Base-by-base conservation (phyloP, 208 protist species). In the Angomonas desouzai region DNA sequence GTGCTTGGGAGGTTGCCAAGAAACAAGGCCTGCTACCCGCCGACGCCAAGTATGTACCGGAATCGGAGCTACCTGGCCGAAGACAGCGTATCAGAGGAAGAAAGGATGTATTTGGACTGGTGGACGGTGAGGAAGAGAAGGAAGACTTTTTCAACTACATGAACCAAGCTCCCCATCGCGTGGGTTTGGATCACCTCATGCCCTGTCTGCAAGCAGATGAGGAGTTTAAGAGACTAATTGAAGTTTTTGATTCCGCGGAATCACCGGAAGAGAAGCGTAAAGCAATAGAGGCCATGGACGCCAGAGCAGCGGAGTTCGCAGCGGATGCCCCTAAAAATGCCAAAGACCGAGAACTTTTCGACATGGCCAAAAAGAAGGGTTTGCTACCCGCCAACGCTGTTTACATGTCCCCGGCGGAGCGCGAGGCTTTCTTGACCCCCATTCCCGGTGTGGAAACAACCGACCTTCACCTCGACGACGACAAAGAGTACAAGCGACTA, bases 171-270 rank as follows among this genome's bases (percentile, higher is more conserved):
- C 76, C 77, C 36, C 71, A 89, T 47, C 83, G 81, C 48, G 56
- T 93, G 38, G 79, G 79, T 34, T 73, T 94, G n/a, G 70, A 72
- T n/a, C 68, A 79, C 36, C 68, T 94, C 33, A 62, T 86, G 36
- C 76, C 89, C 32, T 72, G 75, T 22, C 73, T 94, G 13, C 78
- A 91, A 57, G 66, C 68, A 25, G 79, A 82, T 33, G 72, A 81
- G 51, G 77, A 84, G 59, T 93, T 91, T 57, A 68, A 64, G 57
- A 60, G 64, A 36, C 79, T 91, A 25, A 77, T 90, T 74, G 78
- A 89, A 53, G 75, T 78, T 20, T 69, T 53, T 16, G 83, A 83
- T 66, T 84, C 85, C 68, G 68, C 59, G 48, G 85, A 73, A 63
- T 67, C 79, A 34, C 68, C 88, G 48, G 64, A 38, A 20, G 76